Evolutionary conservation across 2,329 filamentous ascomycete genomes (phyloP).

Genomic region (Fusarium temperatum): DNA sequence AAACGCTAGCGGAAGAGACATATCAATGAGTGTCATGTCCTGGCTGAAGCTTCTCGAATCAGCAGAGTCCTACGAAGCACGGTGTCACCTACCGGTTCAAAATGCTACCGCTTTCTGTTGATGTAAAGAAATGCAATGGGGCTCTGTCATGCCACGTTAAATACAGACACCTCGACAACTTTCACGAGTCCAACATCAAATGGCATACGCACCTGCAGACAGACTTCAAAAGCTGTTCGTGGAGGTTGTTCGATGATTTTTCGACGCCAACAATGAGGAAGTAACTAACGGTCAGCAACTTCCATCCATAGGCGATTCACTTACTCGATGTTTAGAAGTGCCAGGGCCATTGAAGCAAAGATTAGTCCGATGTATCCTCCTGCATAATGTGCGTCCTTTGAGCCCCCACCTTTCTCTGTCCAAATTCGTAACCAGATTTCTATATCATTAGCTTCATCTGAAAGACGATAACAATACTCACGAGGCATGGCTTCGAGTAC

Average conservation of each 20-base stretch:
- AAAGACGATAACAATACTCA: neutral
- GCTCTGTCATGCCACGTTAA: slow-evolving; percentile 40
- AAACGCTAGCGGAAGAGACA: slow-evolving; percentile 48
- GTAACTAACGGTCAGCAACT: slow-evolving; percentile 14
- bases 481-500: slow-evolving; percentile 39
- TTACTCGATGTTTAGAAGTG: slow-evolving; percentile 20
- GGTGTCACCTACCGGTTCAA: slow-evolving; percentile 53
- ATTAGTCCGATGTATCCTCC: slow-evolving; percentile 39
- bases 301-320: neutral
- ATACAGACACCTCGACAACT: neutral
- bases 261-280: slow-evolving; percentile 39
- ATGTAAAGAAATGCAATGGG: slow-evolving; percentile 52
- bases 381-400: slow-evolving; percentile 29
- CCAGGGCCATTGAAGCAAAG: slow-evolving; percentile 22
- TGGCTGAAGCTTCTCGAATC: slow-evolving; percentile 51
- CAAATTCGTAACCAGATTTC: slow-evolving; percentile 43
- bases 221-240: slow-evolving; percentile 33
- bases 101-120: slow-evolving; percentile 52
- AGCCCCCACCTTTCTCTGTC: slow-evolving; percentile 38
- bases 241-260: slow-evolving; percentile 36
- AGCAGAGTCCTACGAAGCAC: no score
- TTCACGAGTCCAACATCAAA: neutral
- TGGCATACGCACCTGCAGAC: slow-evolving; percentile 14
- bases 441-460: neutral
- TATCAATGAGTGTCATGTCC: slow-evolving; percentile 55